Evolutionary conservation across 73 alveolate species (phyloP).

Genomic region (Chromera velia): DNA sequence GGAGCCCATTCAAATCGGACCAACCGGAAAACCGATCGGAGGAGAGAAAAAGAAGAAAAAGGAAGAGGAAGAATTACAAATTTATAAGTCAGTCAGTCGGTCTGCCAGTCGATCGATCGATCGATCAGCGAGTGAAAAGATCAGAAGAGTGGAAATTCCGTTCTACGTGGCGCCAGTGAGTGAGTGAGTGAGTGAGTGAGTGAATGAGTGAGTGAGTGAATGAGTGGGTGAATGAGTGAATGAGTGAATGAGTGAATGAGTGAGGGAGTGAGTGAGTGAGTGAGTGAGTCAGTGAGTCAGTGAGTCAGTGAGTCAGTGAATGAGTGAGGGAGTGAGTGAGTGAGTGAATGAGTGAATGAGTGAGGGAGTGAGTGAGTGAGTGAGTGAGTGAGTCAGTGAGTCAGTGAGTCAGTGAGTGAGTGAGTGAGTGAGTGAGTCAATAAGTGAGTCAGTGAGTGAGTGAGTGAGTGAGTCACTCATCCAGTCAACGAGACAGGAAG

Average conservation of each 20-base stretch:
- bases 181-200: background rate
- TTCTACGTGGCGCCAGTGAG: too few relatives aligned
- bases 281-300: background rate
- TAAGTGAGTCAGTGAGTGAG: too few relatives aligned
- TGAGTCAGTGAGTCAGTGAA: background rate
- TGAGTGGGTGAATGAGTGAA: background rate
- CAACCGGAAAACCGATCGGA: background rate
- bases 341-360: background rate
- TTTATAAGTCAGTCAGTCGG: too few relatives aligned
- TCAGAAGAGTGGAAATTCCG: too few relatives aligned
- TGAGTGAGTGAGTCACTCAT: too few relatives aligned
- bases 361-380: background rate
- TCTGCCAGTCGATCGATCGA: too few relatives aligned
- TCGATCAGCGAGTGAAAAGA: too few relatives aligned
- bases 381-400: background rate
- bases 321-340: background rate
- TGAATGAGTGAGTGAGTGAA: background rate
- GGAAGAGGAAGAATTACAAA: too few relatives aligned
- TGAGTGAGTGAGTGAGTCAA: background rate
- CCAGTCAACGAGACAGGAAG: too few relatives aligned
- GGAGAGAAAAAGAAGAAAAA: too few relatives aligned
- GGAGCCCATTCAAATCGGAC: slow-evolving; percentile 34
- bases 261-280: background rate
- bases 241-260: background rate
- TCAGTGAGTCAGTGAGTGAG: background rate